These are phyloP conservation scores for Lecanicillium sp. DNA, from an alignment of 2,329 filamentous ascomycete genomes.

Conservation along the genomic window DNA sequence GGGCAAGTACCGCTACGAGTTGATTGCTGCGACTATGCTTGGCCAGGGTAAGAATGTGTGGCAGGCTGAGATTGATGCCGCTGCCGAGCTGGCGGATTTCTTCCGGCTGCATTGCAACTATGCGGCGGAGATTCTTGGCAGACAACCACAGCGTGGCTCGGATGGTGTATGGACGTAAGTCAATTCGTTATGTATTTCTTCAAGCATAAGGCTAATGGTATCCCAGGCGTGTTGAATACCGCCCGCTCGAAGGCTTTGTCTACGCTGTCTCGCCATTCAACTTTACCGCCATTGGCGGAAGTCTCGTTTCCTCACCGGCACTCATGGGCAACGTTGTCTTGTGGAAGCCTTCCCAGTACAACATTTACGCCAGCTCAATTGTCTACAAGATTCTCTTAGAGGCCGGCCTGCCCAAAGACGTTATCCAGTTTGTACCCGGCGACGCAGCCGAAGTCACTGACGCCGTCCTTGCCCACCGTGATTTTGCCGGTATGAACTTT, in stretches of 20 bases:
- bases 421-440: slow-evolving; percentile 89
- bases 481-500: slow-evolving; percentile 86
- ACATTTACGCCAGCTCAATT: slow-evolving; percentile 82
- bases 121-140: slow-evolving; percentile 79
- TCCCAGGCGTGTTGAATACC: slow-evolving; percentile 67
- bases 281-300: slow-evolving; percentile 89
- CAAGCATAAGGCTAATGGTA: too few species aligned
- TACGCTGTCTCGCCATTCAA: slow-evolving; percentile 94
- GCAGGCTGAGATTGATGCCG: slow-evolving; percentile 97
- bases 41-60: slow-evolving; percentile 97
- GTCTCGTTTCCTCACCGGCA: slow-evolving; percentile 73
- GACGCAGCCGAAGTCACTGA: slow-evolving; percentile 78
- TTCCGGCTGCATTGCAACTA: slow-evolving; percentile 90
- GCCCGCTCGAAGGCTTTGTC: slow-evolving; percentile 89
- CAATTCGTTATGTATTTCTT: too few species aligned
- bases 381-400: slow-evolving; percentile 84
- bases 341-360: slow-evolving; percentile 90
- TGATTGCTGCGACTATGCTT: slow-evolving; percentile 92
- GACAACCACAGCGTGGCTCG: slow-evolving; percentile 77
- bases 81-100: slow-evolving; percentile 88
- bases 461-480: slow-evolving; percentile 62
- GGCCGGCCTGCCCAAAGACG: slow-evolving; percentile 77
- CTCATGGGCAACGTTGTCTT: slow-evolving; percentile 90
- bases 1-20: slow-evolving; percentile 88
- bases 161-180: slow-evolving; percentile 65